Evolutionary conservation across 768 basidiomycete genomes (phyloP).

Genomic region (Fistulinella prunicolor): DNA sequence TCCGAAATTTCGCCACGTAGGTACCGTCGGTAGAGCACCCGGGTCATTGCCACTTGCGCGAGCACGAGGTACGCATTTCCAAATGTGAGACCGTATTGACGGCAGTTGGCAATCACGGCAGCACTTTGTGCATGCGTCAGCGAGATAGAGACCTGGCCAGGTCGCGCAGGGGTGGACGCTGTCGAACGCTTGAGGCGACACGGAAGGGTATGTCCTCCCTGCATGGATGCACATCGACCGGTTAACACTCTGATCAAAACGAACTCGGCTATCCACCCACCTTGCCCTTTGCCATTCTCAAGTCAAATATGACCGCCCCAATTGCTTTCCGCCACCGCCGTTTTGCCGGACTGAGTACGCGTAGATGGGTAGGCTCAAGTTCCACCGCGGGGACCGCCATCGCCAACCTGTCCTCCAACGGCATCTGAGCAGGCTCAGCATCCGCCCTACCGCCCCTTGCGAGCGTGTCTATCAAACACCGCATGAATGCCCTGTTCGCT

Average conservation of each 20-base stretch:
- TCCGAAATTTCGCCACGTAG: slow-evolving; percentile 45
- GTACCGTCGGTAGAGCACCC: slow-evolving; percentile 47
- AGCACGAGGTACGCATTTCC: slow-evolving; percentile 50
- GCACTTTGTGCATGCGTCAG: slow-evolving; percentile 33
- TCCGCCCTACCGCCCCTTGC: neutral
- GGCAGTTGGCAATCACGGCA: slow-evolving; percentile 38
- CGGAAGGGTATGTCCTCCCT: slow-evolving; percentile 61
- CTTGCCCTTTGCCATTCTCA: slow-evolving; percentile 33
- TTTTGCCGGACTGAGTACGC: slow-evolving; percentile 33
- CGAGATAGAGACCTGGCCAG: slow-evolving; percentile 19
- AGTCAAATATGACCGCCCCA: slow-evolving; percentile 35
- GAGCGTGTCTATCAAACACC: slow-evolving; percentile 46
- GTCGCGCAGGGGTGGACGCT: slow-evolving; percentile 37
- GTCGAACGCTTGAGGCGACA: slow-evolving; percentile 36
- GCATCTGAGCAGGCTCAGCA: slow-evolving; percentile 10
- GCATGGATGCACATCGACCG: neutral
- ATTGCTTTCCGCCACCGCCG: slow-evolving; percentile 47
- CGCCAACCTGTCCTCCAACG: slow-evolving; percentile 39
- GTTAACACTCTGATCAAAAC: neutral
- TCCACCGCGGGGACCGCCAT: slow-evolving; percentile 40
- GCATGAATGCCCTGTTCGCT: slow-evolving; percentile 39
- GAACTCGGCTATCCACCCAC: slow-evolving; percentile 24
- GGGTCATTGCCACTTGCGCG: slow-evolving; percentile 51
- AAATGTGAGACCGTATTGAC: slow-evolving; percentile 43
- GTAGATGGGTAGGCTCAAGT: slow-evolving; percentile 31